Conservation (phyloP, 192 early-diverging fungal genomes). For the Rhizophagus clarus region DNA sequence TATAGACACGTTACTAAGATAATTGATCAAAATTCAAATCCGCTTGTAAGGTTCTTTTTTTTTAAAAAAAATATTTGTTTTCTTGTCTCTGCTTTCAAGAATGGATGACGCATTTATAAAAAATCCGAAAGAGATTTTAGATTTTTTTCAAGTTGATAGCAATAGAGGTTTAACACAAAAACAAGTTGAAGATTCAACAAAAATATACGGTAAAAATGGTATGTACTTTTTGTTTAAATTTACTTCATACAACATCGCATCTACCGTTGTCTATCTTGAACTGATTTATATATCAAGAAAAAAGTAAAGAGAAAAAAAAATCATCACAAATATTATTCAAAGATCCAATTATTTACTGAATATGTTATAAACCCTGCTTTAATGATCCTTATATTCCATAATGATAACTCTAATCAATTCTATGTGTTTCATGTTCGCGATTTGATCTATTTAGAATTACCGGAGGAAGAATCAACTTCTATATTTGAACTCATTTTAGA, state of each 20-base stretch:
- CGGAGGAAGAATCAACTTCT: constrained; percentile 87
- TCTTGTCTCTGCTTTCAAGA: background rate
- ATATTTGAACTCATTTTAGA: constrained; percentile 92
- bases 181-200: constrained; percentile 63
- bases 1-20: background rate
- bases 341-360: too few species aligned
- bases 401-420: background rate
- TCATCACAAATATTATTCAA: too few species aligned
- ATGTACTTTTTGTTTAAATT: constrained; percentile 29
- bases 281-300: too few species aligned
- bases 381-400: background rate
- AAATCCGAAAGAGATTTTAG: constrained; percentile 65
- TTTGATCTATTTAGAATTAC: constrained; percentile 62
- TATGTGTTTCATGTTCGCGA: constrained; percentile 7
- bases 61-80: background rate
- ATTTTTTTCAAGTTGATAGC: constrained; percentile 65
- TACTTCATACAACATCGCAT: background rate
- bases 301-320: too few species aligned
- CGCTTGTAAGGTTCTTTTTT: background rate
- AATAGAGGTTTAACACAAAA: constrained; percentile 64
- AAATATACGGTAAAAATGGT: constrained; percentile 82
- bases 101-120: constrained; percentile 73
- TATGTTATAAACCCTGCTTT: background rate
- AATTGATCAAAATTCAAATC: background rate
- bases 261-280: background rate